These are phyloP conservation scores for Pseudodiploospora longispora DNA, from an alignment of 2,329 filamentous ascomycete genomes.

Conservation along the genomic window DNA sequence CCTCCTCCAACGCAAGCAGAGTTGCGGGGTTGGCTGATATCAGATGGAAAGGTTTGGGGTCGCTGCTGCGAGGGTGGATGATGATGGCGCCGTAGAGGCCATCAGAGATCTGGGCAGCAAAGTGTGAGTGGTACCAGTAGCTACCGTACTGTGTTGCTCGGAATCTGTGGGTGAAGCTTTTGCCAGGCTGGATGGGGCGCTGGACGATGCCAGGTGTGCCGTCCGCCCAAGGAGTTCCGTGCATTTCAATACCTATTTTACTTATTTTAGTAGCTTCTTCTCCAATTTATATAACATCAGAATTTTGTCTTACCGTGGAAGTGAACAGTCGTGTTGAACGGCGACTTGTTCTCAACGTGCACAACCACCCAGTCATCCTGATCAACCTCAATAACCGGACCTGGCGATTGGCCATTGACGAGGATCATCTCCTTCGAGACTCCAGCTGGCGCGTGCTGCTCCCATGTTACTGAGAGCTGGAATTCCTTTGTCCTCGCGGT, in stretches of 20 bases:
- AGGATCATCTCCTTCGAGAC: constrained; percentile 36
- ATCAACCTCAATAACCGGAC: constrained; percentile 46
- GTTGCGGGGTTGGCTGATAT: constrained; percentile 31
- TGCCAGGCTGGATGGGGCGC: constrained; percentile 38
- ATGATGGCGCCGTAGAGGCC: constrained; percentile 50
- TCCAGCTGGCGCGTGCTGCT: constrained; percentile 35
- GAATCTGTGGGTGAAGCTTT: constrained; percentile 45
- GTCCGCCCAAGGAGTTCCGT: constrained; percentile 50
- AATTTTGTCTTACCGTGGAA: constrained; percentile 32
- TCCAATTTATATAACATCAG: background rate
- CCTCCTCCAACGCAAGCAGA: constrained; percentile 36
- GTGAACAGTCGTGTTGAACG: constrained; percentile 40
- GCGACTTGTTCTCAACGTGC: constrained; percentile 36
- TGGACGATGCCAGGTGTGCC: constrained; percentile 52
- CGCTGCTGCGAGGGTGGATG: constrained; percentile 30
- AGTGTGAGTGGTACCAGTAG: constrained; percentile 56
- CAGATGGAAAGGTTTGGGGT: constrained; percentile 38
- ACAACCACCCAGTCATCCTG: constrained; percentile 43
- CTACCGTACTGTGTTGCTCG: constrained; percentile 48
- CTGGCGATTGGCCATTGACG: constrained; percentile 54
- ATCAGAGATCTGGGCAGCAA: constrained; percentile 48
- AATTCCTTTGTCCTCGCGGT: constrained; percentile 9
- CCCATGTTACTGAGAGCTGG: constrained; percentile 27
- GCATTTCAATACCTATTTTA: constrained; percentile 38
- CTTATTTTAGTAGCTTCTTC: background rate